Evolutionary conservation across 768 basidiomycete genomes (phyloP), one percentile per base, ranked within the genome.

Genomic region (Strobilomyces dryophilus): DNA sequence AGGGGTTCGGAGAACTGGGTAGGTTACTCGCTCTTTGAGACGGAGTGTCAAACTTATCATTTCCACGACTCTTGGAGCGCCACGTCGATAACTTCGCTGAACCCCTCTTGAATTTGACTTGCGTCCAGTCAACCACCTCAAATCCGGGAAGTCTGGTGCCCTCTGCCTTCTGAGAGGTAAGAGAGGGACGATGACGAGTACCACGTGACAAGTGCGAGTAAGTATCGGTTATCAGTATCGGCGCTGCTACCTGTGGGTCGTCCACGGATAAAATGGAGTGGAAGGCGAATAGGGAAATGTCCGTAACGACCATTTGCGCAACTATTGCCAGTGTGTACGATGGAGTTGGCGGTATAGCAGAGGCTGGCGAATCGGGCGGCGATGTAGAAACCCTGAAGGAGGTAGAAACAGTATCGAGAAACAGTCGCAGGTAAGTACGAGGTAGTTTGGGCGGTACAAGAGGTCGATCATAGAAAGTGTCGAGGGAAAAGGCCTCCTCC

Each of bases 211-310:
- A 69, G 14, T 74, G 64, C 17, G 95, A 79, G 56, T 81, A 69
- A n/a, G 76, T 77, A 61, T 95, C 93, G 10, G 83, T 84, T 45
- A 93, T 79, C 17, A 95, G 62, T 41, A 95, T 69, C 12, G 92
- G 92, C 14, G 78, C 76, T 24, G 83, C 79, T 45, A 59, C 29
- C 45, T 64, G 68, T 26, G 41, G n/a, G 49, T 58, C 63, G 8
- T 62, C 57, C 29, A 21, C 26, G 17, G 61, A 55, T 15, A 60
- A 56, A 31, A 58, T 45, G 8, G 62, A 45, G 31, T 69, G 69
- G 60, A 86, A 79, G 11, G 74, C 73, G 57, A 88, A 84, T 10
- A 80, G 61, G 15, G 85, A 85, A 1, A 87, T 11, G 43, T 89
- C 87, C 10, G 67, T 61, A 41, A 72, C 39, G 5, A 61, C 47